A percentile compares a stretch with the other conserved stretches of the same genome.
These are phyloP conservation scores for Saccharomycopsis fermentans DNA, from an alignment of 805 yeast species.

Conservation along the genomic window DNA sequence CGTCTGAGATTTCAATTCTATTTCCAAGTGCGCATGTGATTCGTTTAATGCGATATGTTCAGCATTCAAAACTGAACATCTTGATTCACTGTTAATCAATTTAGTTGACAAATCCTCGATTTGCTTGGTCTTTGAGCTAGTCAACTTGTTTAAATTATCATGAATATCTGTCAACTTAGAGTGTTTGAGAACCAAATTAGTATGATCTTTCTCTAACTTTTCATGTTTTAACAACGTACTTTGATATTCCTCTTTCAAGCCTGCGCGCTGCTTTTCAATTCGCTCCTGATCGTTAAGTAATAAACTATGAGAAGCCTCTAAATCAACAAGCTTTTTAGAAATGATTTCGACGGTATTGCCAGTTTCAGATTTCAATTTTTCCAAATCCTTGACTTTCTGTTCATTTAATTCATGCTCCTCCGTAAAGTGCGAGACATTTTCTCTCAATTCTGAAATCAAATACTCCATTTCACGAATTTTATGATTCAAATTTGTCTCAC, in stretches of 20 bases:
- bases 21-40: neutral
- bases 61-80: neutral
- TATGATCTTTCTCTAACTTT: neutral
- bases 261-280: conserved; percentile 5
- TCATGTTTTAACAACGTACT: neutral
- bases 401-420: conserved; percentile 12
- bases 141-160: neutral
- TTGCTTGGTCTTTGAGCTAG: neutral
- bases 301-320: conserved; percentile 14
- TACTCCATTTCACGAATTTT: conserved; percentile 18
- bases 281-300: conserved; percentile 2
- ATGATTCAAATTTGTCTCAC: conserved; percentile 9
- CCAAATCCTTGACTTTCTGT: conserved; percentile 16
- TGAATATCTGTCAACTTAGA: neutral
- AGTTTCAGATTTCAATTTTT: conserved; percentile 17
- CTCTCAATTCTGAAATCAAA: neutral
- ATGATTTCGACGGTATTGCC: conserved; percentile 13
- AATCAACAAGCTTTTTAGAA: conserved; percentile 13
- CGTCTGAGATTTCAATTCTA: neutral
- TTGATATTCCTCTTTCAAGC: conserved; percentile 7
- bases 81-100: neutral
- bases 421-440: neutral
- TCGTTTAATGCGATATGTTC: neutral
- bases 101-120: neutral
- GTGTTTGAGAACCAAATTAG: neutral